Base-by-base conservation (phyloP, 768 basidiomycete species). In the Cytidiella melzeri region DNA sequence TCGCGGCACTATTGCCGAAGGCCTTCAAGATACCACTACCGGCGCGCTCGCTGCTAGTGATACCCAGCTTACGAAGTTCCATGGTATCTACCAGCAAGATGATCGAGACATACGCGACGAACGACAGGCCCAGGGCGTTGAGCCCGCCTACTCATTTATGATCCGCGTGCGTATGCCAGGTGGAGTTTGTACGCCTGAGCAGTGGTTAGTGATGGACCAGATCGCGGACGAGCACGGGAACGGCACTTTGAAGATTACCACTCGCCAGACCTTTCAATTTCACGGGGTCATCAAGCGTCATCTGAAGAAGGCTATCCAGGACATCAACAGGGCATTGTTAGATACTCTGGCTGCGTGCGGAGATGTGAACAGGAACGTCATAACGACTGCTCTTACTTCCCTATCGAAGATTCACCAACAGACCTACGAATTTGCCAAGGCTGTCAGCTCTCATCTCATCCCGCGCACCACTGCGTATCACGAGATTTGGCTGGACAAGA, bases 401-500 rank as follows among this genome's bases (percentile, higher is more conserved):
- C 67, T 91, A 57, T 95, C 94, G n/a, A 81, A 77, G 53, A 73
- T 96, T 25, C 96, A 99, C 68, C 67, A 69, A 19, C 77, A 86
- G 64, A 91, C 92, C 12, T 92, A 81, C 61, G 76, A 84, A 34
- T 96, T 97, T 59, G 78, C 92, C 1, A 91, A 85, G 60, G 73
- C 74, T 50, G 78, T 94, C 61, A 93, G 91, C 68, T 80, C 83
- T 52, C 84, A 89, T 61, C 78, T 99, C 37, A 74, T 96, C 27
- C 96, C 96, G 19, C 77, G 82, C 40, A 97, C 94, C 4, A 81
- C 83, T 3, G 96, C 96, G 4, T 98, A 99, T 65, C 92, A 97
- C 63, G 96, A 99, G 69, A 98, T 99, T 55, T 99, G 95, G 95
- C 74, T 98, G 38, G 93, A 98, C 72, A 94, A 96, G 73, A 96